Percentiles rank a stretch among this genome's conserved stretches.
Evolutionary conservation across 805 yeast genomes (phyloP).

Genomic region (Torulaspora franciscae): DNA sequence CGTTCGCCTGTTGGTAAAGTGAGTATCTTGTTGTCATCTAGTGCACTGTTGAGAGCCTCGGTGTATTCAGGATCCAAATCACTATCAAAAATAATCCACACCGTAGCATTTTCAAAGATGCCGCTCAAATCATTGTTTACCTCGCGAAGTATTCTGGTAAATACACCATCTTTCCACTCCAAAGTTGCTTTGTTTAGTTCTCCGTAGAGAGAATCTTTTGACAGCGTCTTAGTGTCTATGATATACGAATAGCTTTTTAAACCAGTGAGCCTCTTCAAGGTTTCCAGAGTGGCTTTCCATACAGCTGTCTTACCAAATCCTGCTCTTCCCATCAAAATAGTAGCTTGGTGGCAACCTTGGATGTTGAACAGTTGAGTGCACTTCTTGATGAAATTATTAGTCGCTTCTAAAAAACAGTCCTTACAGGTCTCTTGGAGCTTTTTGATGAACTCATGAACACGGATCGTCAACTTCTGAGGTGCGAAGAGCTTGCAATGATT

Average conservation of each 20-base stretch:
- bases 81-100: slow-evolving; percentile 87
- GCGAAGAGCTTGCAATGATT: slow-evolving; percentile 14
- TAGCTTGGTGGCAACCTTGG: slow-evolving; percentile 63
- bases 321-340: slow-evolving; percentile 72
- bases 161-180: slow-evolving; percentile 89
- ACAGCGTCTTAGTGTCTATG: slow-evolving; percentile 72
- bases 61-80: slow-evolving; percentile 94
- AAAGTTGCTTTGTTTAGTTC: slow-evolving; percentile 66
- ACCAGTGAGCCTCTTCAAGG: slow-evolving; percentile 38
- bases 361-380: slow-evolving; percentile 58
- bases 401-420: slow-evolving; percentile 32
- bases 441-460: slow-evolving; percentile 8
- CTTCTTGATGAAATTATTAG: slow-evolving; percentile 48
- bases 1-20: slow-evolving; percentile 92
- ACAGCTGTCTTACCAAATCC: slow-evolving; percentile 69
- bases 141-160: slow-evolving; percentile 61
- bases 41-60: slow-evolving; percentile 81
- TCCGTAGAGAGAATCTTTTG: slow-evolving; percentile 67
- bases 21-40: slow-evolving; percentile 78
- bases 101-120: slow-evolving; percentile 42
- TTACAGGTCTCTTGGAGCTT: slow-evolving; percentile 29
- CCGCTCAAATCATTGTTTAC: slow-evolving; percentile 32
- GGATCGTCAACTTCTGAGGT: slow-evolving; percentile 23
- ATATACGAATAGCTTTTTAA: slow-evolving; percentile 40
- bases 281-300: slow-evolving; percentile 46